phyloP scores from a whole-genome alignment of 2,329 filamentous ascomycete genomes.

The Colletotrichum salicis region DNA sequence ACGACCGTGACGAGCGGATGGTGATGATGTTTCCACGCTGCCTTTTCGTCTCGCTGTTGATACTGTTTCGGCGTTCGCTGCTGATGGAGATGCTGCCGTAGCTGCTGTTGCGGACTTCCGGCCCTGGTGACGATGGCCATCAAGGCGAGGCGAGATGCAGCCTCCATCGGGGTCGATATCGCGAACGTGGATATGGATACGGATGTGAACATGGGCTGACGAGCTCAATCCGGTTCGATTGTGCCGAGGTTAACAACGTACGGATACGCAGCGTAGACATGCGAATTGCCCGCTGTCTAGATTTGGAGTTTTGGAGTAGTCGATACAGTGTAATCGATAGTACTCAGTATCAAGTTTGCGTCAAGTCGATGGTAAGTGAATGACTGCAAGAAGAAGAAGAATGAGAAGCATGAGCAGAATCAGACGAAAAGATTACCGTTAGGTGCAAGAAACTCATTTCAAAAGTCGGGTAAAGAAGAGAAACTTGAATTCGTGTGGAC shows the following conservation, averaged over 20 bases:
- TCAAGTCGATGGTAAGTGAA: neutral
- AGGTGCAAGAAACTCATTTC: neutral
- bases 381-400: neutral
- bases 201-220: neutral
- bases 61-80: neutral
- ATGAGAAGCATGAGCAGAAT: no score
- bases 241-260: neutral
- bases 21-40: conserved; percentile 8
- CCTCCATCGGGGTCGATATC: conserved; percentile 10
- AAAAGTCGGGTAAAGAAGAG: neutral
- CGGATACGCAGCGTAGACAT: neutral
- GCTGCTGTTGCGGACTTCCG: neutral
- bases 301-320: neutral
- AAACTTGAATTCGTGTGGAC: neutral
- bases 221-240: neutral
- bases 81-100: neutral
- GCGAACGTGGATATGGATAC: neutral
- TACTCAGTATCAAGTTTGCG: neutral
- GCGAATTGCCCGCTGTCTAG: neutral
- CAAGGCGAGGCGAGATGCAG: conserved; percentile 13
- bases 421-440: no score
- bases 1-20: conserved; percentile 13
- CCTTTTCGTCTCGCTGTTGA: conserved; percentile 16
- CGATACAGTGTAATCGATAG: neutral
- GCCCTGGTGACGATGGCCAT: conserved; percentile 13